These are phyloP conservation scores for Schizonepeta tenuifolia DNA, from an alignment of 257 asterid species.

Conservation along the genomic window DNA sequence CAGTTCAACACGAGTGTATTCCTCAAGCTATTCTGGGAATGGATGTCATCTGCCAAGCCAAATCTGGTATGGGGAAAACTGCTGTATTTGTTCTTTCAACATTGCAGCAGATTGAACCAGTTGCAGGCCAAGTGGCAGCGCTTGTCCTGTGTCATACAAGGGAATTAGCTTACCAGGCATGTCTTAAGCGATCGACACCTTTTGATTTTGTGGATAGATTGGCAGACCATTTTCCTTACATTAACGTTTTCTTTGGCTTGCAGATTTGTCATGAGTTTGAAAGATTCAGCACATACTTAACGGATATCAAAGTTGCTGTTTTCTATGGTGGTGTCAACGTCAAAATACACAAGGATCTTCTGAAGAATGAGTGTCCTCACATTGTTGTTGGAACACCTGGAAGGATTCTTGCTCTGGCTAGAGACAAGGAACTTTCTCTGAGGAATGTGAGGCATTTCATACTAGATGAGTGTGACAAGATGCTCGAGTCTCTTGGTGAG, in stretches of 20 bases:
- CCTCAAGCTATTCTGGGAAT: conserved; percentile 97
- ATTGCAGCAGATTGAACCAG: conserved; percentile 88
- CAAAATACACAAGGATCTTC: conserved; percentile 56
- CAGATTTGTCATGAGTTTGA: conserved; percentile 67
- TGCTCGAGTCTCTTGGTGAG: conserved; percentile 71
- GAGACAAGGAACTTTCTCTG: conserved; percentile 59
- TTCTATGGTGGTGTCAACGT: conserved; percentile 61
- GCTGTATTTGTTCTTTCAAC: conserved; percentile 93
- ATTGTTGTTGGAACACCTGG: conserved; percentile 72
- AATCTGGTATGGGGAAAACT: conserved; percentile 97
- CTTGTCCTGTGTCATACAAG: conserved; percentile 84
- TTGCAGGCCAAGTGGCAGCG: conserved; percentile 90
- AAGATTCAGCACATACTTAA: conserved; percentile 57
- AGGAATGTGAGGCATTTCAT: conserved; percentile 67
- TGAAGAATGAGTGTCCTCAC: conserved; percentile 69
- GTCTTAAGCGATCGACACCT: neutral
- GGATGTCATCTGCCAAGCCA: conserved; percentile 98
- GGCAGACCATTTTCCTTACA: conserved; percentile 5
- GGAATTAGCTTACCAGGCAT: conserved; percentile 89
- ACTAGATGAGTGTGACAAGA: conserved; percentile 69
- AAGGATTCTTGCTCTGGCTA: conserved; percentile 58
- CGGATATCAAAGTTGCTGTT: conserved; percentile 60
- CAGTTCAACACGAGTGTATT: conserved; percentile 98
- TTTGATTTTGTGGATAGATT: neutral
- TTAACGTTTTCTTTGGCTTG: conserved; percentile 14